Conservation (phyloP, 139 green algal genomes). For the Chlorella vulgaris region DNA sequence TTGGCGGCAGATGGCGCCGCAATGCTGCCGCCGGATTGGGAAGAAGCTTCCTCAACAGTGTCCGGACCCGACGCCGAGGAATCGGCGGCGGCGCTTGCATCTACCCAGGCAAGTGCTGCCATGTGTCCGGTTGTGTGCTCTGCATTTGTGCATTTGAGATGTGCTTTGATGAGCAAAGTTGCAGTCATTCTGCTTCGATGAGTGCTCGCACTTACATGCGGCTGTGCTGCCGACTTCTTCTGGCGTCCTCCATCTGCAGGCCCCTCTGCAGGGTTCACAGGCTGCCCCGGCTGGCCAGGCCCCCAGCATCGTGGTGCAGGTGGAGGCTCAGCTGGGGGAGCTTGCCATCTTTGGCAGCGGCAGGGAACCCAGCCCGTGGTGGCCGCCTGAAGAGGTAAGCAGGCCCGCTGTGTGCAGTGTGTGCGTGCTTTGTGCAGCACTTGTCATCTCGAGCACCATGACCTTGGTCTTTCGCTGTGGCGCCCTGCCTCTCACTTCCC, state of each 20-base stretch:
- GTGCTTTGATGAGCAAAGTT: no score
- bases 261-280: neutral
- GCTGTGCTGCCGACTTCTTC: no score
- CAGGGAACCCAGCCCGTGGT: conserved; percentile 53
- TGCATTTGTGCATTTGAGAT: no score
- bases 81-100: neutral
- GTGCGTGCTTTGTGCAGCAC: no score
- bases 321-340: conserved; percentile 63
- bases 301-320: conserved; percentile 29
- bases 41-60: conserved; percentile 32
- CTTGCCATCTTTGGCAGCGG: conserved; percentile 66
- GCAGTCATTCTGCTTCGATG: no score
- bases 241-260: no score
- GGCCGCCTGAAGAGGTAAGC: conserved; percentile 30
- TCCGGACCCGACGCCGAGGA: conserved; percentile 35
- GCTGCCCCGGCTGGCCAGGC: conserved; percentile 8
- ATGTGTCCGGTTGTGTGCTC: neutral
- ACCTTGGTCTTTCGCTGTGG: no score
- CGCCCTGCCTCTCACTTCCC: no score
- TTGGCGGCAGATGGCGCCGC: conserved; percentile 18
- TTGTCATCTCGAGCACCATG: no score
- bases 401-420: no score
- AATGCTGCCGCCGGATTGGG: conserved; percentile 33
- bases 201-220: no score
- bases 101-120: neutral